Evolutionary conservation across 257 asterid genomes (phyloP).

Genomic region (Capsicum baccatum): DNA sequence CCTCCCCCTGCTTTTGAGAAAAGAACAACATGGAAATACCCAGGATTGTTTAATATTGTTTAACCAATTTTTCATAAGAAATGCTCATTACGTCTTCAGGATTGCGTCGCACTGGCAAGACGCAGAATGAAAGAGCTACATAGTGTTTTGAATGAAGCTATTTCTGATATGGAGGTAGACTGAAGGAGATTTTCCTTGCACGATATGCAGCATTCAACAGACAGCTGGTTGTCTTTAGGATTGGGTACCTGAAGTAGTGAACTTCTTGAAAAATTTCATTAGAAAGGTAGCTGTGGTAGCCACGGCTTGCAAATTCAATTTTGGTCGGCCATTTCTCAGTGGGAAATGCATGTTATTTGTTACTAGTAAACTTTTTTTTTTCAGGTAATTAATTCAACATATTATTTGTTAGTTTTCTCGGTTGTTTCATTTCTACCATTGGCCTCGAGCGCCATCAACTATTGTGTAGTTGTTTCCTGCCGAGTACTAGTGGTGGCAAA

Average conservation of each 20-base stretch:
- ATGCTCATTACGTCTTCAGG: conserved; percentile 53
- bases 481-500: neutral
- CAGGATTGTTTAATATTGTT: neutral
- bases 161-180: conserved; percentile 78
- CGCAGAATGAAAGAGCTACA: conserved; percentile 72
- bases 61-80: conserved; percentile 28
- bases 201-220: neutral
- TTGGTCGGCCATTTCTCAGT: neutral
- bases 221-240: conserved; percentile 1
- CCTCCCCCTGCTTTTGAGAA: neutral
- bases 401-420: neutral
- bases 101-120: conserved; percentile 61
- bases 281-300: neutral
- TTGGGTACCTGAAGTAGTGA: neutral
- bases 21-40: neutral
- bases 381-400: neutral
- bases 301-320: neutral
- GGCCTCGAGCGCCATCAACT: neutral
- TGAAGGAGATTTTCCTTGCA: conserved; percentile 29
- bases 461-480: too few relatives aligned
- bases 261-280: neutral
- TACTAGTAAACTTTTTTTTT: neutral
- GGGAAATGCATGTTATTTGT: neutral
- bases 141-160: conserved; percentile 63
- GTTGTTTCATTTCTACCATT: neutral